Evolutionary conservation across 495 filamentous ascomycete species (phyloP).

Genomic region (Podospora australis): DNA sequence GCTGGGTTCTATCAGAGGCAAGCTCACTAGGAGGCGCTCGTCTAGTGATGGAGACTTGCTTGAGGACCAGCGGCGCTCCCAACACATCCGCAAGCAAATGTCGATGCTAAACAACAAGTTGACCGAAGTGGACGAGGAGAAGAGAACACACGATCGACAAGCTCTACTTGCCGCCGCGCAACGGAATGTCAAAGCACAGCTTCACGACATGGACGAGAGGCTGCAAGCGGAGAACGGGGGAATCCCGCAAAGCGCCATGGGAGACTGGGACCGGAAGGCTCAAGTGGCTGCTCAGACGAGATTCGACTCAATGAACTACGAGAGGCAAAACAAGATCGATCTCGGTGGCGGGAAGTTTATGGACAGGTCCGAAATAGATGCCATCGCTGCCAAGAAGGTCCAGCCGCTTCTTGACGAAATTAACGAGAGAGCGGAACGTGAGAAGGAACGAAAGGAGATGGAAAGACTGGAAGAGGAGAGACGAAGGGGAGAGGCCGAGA

Average conservation of each 20-base stretch:
- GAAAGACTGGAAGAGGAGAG: conserved; percentile 42
- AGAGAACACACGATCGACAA: conserved; percentile 66
- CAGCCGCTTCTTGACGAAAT: conserved; percentile 91
- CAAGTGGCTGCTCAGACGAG: conserved; percentile 59
- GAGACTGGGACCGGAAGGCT: conserved; percentile 75
- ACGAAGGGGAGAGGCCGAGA: conserved; percentile 38
- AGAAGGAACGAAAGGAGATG: conserved; percentile 54
- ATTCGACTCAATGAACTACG: conserved; percentile 42
- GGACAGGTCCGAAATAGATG: conserved; percentile 71
- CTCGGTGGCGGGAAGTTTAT: conserved; percentile 78
- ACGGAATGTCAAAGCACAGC: conserved; percentile 70
- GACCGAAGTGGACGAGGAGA: conserved; percentile 63
- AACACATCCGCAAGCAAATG: conserved; percentile 75
- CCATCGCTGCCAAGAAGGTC: conserved; percentile 70
- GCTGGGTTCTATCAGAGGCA: conserved; percentile 47
- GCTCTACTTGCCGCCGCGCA: conserved; percentile 71
- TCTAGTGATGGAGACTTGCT: conserved; percentile 59
- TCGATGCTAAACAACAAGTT: conserved; percentile 62
- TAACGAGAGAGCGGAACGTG: conserved; percentile 62
- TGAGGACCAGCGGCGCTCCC: conserved; percentile 62
- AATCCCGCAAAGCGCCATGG: conserved; percentile 58
- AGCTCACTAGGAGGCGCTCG: conserved; percentile 55
- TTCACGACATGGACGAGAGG: conserved; percentile 73
- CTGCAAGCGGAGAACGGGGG: conserved; percentile 72
- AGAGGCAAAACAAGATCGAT: conserved; percentile 57